Conservation (phyloP, 2,329 filamentous ascomycete genomes). For the Cercospora citrullina region DNA sequence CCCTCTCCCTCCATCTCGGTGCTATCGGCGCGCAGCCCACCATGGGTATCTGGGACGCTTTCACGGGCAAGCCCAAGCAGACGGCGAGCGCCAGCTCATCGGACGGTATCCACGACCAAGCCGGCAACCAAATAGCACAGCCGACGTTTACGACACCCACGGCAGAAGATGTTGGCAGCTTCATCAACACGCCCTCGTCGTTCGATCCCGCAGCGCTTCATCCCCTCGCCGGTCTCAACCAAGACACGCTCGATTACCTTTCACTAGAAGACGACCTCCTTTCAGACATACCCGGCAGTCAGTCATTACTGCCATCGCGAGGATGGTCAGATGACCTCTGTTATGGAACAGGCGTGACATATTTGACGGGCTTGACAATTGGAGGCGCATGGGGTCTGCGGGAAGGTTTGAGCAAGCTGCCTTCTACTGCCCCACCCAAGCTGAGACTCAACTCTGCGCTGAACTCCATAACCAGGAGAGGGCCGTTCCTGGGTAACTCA, state of each 20-base stretch:
- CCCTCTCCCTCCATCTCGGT: conserved; percentile 20
- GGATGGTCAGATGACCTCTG: conserved; percentile 98
- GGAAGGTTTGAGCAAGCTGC: conserved; percentile 77
- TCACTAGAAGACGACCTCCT: conserved; percentile 88
- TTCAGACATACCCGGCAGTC: conserved; percentile 79
- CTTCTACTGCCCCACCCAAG: conserved; percentile 76
- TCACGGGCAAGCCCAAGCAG: conserved; percentile 55
- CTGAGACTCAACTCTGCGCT: conserved; percentile 90
- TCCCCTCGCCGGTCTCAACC: conserved; percentile 88
- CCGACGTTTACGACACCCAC: conserved; percentile 59
- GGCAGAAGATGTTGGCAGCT: conserved; percentile 76
- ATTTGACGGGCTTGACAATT: conserved; percentile 79
- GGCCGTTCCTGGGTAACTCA: conserved; percentile 93
- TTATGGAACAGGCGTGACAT: conserved; percentile 94
- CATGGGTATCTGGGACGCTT: conserved; percentile 62
- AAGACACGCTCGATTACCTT: conserved; percentile 92
- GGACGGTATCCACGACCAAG: conserved; percentile 43
- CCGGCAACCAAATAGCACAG: conserved; percentile 29
- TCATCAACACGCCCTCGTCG: conserved; percentile 72
- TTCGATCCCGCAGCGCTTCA: conserved; percentile 88
- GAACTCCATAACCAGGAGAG: conserved; percentile 88
- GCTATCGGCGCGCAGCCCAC: conserved; percentile 18
- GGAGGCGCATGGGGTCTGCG: conserved; percentile 91
- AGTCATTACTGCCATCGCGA: conserved; percentile 86
- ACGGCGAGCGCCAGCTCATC: conserved; percentile 48